phyloP scores from a whole-genome alignment of 306 rosid species.

The Ormosia semicastrata region DNA sequence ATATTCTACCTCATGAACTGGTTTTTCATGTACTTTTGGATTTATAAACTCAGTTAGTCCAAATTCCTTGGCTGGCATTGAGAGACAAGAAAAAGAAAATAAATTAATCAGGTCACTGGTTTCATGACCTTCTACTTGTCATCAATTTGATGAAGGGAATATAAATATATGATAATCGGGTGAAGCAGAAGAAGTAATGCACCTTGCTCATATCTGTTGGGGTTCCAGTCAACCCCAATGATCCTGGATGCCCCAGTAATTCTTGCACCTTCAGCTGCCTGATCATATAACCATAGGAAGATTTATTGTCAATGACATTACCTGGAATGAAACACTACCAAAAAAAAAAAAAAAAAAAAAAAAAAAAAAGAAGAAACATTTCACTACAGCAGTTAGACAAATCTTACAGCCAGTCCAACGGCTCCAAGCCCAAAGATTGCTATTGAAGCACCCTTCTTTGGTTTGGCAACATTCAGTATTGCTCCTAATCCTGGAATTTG shows the following conservation, averaged over 20 bases:
- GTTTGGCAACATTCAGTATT: slow-evolving; percentile 47
- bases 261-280: slow-evolving; percentile 56
- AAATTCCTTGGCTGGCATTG: slow-evolving; percentile 38
- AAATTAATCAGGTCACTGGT: neutral
- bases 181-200: neutral
- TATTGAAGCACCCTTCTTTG: slow-evolving; percentile 36
- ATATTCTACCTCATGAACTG: slow-evolving; percentile 40
- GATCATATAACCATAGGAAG: neutral
- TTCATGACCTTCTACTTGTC: neutral
- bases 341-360: too few relatives aligned
- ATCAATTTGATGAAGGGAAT: neutral
- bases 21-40: slow-evolving; percentile 40
- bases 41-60: slow-evolving; percentile 47
- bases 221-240: slow-evolving; percentile 43
- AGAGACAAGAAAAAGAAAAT: neutral
- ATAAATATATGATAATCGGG: neutral
- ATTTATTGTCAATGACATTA: neutral
- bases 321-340: neutral
- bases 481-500: slow-evolving; percentile 36
- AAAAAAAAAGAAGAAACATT: neutral
- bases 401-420: slow-evolving; percentile 42
- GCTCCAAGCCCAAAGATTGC: slow-evolving; percentile 46
- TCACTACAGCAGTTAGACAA: neutral
- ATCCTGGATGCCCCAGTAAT: slow-evolving; percentile 41
- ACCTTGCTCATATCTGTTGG: slow-evolving; percentile 36